These are phyloP conservation scores for Tuber microsphaerosporum DNA, from an alignment of 495 filamentous ascomycete genomes.

Conservation along the genomic window DNA sequence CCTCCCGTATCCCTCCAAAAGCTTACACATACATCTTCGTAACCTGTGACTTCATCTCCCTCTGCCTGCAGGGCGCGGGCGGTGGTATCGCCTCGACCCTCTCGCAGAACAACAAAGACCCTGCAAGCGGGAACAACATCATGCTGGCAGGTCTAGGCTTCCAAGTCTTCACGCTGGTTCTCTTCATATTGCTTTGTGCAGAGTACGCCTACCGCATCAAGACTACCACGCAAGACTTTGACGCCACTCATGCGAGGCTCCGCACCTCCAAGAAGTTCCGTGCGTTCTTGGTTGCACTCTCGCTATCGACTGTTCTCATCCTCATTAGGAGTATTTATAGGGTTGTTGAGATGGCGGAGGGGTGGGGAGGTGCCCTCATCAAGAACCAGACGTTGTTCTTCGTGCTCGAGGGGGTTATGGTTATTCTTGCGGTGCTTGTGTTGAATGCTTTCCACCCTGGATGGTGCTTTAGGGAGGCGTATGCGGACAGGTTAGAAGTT, in stretches of 20 bases:
- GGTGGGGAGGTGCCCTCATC: constrained; percentile 55
- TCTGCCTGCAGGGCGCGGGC: constrained; percentile 54
- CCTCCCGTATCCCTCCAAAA: constrained; percentile 55
- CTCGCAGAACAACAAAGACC: constrained; percentile 41
- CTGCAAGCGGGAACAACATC: constrained; percentile 52
- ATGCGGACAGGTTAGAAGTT: neutral
- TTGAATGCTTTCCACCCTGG: constrained; percentile 58
- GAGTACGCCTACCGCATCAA: constrained; percentile 49
- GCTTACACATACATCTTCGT: constrained; percentile 53
- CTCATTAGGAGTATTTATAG: constrained; percentile 58
- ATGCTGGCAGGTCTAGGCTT: constrained; percentile 59
- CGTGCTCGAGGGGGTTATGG: constrained; percentile 66
- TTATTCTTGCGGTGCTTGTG: constrained; percentile 52
- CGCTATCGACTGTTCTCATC: constrained; percentile 52
- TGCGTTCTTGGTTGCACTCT: constrained; percentile 45
- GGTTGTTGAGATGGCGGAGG: constrained; percentile 57
- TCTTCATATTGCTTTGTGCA: constrained; percentile 50
- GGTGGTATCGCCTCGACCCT: constrained; percentile 54
- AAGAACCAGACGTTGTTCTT: constrained; percentile 58
- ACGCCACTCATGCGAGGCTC: constrained; percentile 38
- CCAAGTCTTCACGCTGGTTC: constrained; percentile 50
- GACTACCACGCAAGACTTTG: constrained; percentile 4
- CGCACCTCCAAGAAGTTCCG: constrained; percentile 41
- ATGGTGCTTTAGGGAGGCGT: constrained; percentile 46
- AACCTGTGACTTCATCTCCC: constrained; percentile 56